These are phyloP conservation scores for Phytophthora niederhauseri DNA, from an alignment of 352 stramenopile genomes.

Conservation along the genomic window DNA sequence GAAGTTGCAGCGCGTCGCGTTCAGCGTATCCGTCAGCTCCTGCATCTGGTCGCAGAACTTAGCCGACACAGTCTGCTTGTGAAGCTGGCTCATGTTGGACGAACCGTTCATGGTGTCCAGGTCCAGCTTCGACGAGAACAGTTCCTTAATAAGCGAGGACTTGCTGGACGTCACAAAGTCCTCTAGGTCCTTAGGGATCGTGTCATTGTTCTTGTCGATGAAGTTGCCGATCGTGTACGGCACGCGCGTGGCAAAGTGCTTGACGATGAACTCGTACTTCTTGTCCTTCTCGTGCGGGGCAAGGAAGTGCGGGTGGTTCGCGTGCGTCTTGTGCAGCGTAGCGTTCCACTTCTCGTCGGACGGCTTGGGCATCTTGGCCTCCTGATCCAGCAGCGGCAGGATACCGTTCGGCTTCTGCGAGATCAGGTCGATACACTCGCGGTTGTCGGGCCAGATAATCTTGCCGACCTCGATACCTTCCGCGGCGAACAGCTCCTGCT, in stretches of 20 bases:
- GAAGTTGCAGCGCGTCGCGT: slow-evolving; percentile 87
- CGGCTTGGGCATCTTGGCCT: slow-evolving; percentile 81
- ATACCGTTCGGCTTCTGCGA: slow-evolving; percentile 83
- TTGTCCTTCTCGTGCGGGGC: slow-evolving; percentile 87
- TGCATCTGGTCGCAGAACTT: slow-evolving; percentile 91
- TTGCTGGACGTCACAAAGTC: slow-evolving; percentile 88
- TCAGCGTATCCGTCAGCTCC: slow-evolving; percentile 84
- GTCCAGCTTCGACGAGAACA: slow-evolving; percentile 76
- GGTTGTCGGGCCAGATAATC: slow-evolving; percentile 86
- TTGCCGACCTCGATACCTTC: slow-evolving; percentile 88
- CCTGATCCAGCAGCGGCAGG: slow-evolving; percentile 77
- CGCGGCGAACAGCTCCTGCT: slow-evolving; percentile 78
- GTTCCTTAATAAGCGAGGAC: slow-evolving; percentile 76
- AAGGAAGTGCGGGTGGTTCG: slow-evolving; percentile 73
- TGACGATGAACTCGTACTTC: slow-evolving; percentile 95
- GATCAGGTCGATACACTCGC: slow-evolving; percentile 88
- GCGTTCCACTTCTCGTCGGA: slow-evolving; percentile 89
- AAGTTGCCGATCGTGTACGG: slow-evolving; percentile 96
- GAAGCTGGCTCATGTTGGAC: slow-evolving; percentile 44
- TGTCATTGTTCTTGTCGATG: slow-evolving; percentile 97
- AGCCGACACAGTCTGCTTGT: slow-evolving; percentile 71
- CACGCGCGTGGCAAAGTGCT: slow-evolving; percentile 96
- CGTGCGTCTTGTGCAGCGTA: slow-evolving; percentile 81
- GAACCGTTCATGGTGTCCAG: slow-evolving; percentile 55
- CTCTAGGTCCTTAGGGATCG: slow-evolving; percentile 91